Evolutionary conservation across 1,284 basidiomycete genomes (phyloP).

Genomic region (Moniliophthora roreri): DNA sequence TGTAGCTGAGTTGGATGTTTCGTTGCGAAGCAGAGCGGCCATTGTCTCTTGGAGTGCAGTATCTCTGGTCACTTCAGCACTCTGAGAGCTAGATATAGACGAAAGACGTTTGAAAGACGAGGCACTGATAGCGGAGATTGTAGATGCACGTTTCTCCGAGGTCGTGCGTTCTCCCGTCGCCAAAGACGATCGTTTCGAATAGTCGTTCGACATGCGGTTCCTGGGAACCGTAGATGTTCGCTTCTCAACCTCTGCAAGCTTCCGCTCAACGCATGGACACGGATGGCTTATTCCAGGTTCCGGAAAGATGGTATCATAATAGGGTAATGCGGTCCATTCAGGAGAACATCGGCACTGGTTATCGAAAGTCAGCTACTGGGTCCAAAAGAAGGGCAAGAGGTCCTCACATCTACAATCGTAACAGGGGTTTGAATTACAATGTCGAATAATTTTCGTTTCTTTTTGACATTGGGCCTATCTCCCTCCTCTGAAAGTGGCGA

Average conservation of each 20-base stretch:
- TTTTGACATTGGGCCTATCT: constrained; percentile 56
- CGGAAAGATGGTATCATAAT: constrained; percentile 36
- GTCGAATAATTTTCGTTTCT: constrained; percentile 83
- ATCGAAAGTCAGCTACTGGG: background rate
- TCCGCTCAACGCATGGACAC: background rate
- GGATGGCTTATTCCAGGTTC: background rate
- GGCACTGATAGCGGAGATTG: background rate
- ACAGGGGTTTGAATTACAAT: constrained; percentile 88
- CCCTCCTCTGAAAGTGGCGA: background rate
- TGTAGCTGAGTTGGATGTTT: background rate
- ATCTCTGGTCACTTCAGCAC: background rate
- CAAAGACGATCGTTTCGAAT: background rate
- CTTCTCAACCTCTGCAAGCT: background rate
- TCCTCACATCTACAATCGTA: constrained; percentile 74
- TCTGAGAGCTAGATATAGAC: background rate
- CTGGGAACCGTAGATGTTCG: background rate
- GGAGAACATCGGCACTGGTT: constrained; percentile 76
- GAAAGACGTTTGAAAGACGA: background rate
- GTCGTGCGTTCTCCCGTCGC: background rate
- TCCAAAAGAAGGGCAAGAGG: constrained; percentile 17
- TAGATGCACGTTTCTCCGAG: background rate
- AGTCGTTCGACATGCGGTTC: too few species aligned
- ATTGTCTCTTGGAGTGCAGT: background rate
- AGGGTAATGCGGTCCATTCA: constrained; percentile 75
- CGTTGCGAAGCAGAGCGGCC: background rate